Base-by-base conservation (phyloP, 495 filamentous ascomycete species). In the Penicillium daleae region DNA sequence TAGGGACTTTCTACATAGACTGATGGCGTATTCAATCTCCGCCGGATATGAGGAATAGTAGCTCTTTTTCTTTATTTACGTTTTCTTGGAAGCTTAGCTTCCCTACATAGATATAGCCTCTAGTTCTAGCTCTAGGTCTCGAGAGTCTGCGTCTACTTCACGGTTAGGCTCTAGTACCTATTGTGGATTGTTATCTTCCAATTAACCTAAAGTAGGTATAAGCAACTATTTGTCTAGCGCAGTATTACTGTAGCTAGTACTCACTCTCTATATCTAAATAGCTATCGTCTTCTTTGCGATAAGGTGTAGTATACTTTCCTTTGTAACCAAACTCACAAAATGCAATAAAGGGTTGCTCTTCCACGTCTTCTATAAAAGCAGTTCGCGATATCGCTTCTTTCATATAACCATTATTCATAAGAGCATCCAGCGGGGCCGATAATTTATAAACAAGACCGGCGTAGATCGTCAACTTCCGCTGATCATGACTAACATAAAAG, bases 311-410 rank as follows among this genome's bases (percentile, higher is more conserved):
- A 52, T 52, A 32, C 31, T 52, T 52, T 19, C 27, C 49, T 52
- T 52, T 52, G 13, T 52, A 52, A 52, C 49, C 3, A 52, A 60
- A 48, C 40, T 62, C 39, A 44, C 22, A 62, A 32, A 62, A 62
- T 24, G 10, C 22, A 37, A 62, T 32, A 35, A 62, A 62, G 2
- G 60, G 57, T 48, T 77, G 66, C 56, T 80, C 79, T 32, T 83
- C 66, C 39, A 55, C 49, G 17, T 60, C 32, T 2, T 57, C 44
- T 26, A 57, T 49, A 27, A 33, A 33, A 32, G 60, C 39, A 22
- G 29, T n/a, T 51, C 52, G 9, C 21, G 31, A 6, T 32, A 44
- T 15, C 5, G 37, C 56, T 39, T 62, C 60, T 62, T 57, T 57
- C 52, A 62, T 62, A 1, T 3, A 39, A 55, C 60, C 22, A 57